Base-by-base conservation (phyloP, 345 rosid genomes). In the Brassica cretica region DNA sequence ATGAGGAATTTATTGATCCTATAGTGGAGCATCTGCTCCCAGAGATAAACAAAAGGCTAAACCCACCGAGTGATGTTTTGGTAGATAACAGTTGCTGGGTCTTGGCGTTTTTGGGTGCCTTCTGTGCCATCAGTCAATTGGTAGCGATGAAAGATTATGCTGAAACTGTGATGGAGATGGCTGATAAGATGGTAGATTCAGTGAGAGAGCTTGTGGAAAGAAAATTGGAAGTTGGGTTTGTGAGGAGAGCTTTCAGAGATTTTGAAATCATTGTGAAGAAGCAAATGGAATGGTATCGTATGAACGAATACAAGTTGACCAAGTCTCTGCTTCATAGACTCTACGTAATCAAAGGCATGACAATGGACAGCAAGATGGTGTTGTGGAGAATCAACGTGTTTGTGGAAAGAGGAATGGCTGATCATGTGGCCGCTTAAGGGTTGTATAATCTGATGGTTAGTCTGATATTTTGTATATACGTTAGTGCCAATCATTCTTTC, bases 191-290 rank as follows among this genome's bases (percentile, higher is more conserved):
- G 71, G 5, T 74, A 14, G 59, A 33, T 49, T 53, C 71, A 12
- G 77, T 64, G 77, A 33, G 18, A 53, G 33, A 32, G 32, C 71
- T 74, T 14, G 77, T 64, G 9, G 33, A 51, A 19, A 64, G 64
- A 15, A 27, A 39, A 19, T 51, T 32, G 70, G 77, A 64, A 64
- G 77, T 64, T 6, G 64, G 71, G 10, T 16, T 64, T 49, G 71
- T 64, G 49, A 74, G 70, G 63, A 74, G 64, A 74, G 77, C 33
- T 11, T 64, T 74, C 33, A 64, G 70, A 33, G 64, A 74, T 30
- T 8, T 74, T 14, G 70, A 74, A 33, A 64, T 12, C 21, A 32
- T 49, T 51, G 32, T 74, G 70, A 51, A 51, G 70, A 74, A 51
- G 33, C 64, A 64, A 18, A 0, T 5, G 32, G 55, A 64, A 6